A percentile compares a stretch with the other conserved stretches of the same genome.
Conservation (phyloP, 2,329 filamentous ascomycete genomes). For the Aspergillus glaucus region DNA sequence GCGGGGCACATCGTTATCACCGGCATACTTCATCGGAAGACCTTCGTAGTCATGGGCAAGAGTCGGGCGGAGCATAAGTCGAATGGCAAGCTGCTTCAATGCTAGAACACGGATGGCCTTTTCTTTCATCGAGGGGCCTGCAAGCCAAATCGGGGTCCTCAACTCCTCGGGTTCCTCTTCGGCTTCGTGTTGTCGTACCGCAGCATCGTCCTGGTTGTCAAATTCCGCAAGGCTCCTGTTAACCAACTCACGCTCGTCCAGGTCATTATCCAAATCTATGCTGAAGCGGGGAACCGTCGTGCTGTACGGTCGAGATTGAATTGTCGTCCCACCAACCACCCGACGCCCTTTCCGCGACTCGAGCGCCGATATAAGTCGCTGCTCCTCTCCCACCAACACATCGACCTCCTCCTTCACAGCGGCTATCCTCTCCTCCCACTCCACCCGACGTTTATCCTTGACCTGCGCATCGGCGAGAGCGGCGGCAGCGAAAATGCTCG, state of each 20-base stretch:
- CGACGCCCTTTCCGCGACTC: slow-evolving; percentile 17
- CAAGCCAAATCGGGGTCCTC: background rate
- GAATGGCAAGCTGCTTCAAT: slow-evolving; percentile 34
- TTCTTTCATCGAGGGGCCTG: background rate
- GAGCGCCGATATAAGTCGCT: slow-evolving; percentile 28
- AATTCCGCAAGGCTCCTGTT: too few relatives aligned
- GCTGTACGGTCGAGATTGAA: slow-evolving; percentile 12
- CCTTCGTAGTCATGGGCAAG: slow-evolving; percentile 35
- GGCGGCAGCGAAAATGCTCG: slow-evolving; percentile 38
- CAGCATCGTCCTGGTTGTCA: background rate
- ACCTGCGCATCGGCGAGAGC: slow-evolving; percentile 35
- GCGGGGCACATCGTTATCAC: slow-evolving; percentile 22
- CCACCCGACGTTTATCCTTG: slow-evolving; percentile 34
- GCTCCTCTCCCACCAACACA: slow-evolving; percentile 34
- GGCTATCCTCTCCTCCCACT: slow-evolving; percentile 38
- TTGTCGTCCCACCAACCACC: slow-evolving; percentile 13
- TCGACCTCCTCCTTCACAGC: slow-evolving; percentile 38
- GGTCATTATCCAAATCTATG: background rate
- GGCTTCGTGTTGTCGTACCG: background rate
- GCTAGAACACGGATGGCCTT: slow-evolving; percentile 36
- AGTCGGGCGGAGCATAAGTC: slow-evolving; percentile 32
- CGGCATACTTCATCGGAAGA: slow-evolving; percentile 24
- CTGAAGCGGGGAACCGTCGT: slow-evolving; percentile 10
- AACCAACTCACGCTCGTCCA: too few relatives aligned
- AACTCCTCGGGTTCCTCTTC: background rate